A percentile compares a stretch with the other conserved stretches of the same genome.
phyloP scores from a whole-genome alignment of 2,329 filamentous ascomycete species.

The Cryphonectria radicalis region DNA sequence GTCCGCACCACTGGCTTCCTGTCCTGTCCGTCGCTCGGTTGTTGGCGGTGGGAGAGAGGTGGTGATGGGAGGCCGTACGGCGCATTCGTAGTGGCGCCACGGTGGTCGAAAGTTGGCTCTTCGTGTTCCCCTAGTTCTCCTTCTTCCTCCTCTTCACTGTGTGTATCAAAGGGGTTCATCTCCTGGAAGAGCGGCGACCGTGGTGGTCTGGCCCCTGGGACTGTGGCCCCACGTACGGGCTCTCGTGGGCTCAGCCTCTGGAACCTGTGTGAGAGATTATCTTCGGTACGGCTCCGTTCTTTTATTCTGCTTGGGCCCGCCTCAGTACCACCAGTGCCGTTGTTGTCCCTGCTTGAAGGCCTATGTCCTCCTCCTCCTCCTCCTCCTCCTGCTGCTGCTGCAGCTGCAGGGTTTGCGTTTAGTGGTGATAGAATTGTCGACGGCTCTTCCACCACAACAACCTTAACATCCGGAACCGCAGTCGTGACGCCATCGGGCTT shows the following conservation, averaged over 20 bases:
- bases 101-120: slow-evolving; percentile 14
- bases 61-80: slow-evolving; percentile 39
- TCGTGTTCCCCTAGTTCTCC: not conserved
- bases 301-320: not conserved
- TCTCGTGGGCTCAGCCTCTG: slow-evolving; percentile 13
- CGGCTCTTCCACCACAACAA: not conserved
- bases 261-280: not conserved
- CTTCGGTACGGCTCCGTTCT: slow-evolving; percentile 17
- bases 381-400: not conserved
- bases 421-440: not conserved
- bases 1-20: slow-evolving; percentile 51
- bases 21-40: slow-evolving; percentile 33
- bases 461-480: slow-evolving; percentile 3
- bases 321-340: not conserved
- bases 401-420: not conserved
- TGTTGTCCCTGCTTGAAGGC: not conserved
- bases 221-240: slow-evolving; percentile 19
- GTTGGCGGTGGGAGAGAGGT: slow-evolving; percentile 43
- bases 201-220: slow-evolving; percentile 9
- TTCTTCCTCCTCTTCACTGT: slow-evolving; percentile 2
- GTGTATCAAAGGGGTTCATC: slow-evolving; percentile 16
- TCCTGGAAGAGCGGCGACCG: slow-evolving; percentile 28
- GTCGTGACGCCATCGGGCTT: slow-evolving; percentile 9
- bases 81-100: slow-evolving; percentile 9
- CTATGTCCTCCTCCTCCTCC: not conserved